phyloP scores from a whole-genome alignment of 108 stramenopile genomes.

The Conticribra guillardii region DNA sequence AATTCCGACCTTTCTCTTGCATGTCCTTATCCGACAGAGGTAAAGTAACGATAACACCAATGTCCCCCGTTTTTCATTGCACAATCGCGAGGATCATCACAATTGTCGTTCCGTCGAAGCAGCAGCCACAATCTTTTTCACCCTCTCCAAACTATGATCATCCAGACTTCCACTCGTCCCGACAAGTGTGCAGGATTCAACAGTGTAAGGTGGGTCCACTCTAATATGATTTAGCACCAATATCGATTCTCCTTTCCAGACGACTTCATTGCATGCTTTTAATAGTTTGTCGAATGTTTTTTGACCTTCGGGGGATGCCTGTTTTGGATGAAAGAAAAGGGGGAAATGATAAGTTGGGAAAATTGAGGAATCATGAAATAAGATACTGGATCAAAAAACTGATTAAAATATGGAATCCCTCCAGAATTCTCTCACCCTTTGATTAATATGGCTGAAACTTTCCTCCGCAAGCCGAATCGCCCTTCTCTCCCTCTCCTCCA shows the following conservation, averaged over 20 bases:
- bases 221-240: conserved; percentile 66
- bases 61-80: no score
- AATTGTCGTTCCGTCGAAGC: conserved; percentile 24
- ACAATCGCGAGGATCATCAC: no score
- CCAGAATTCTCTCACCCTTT: conserved; percentile 61
- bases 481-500: conserved; percentile 84
- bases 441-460: conserved; percentile 77
- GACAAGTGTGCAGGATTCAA: conserved; percentile 68
- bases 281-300: conserved; percentile 78
- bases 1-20: no score
- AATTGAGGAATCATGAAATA: conserved; percentile 10
- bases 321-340: background rate
- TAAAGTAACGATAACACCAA: no score
- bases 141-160: conserved; percentile 77
- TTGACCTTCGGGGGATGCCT: conserved; percentile 82
- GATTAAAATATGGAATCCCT: conserved; percentile 19
- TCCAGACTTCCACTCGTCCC: conserved; percentile 46
- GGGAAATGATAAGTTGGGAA: conserved; percentile 1
- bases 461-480: conserved; percentile 77
- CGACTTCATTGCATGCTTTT: conserved; percentile 82
- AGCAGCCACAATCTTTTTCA: conserved; percentile 81
- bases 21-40: no score
- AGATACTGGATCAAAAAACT: background rate
- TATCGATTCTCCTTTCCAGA: conserved; percentile 71
- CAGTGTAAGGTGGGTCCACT: conserved; percentile 82